A percentile compares a stretch with the other conserved stretches of the same genome.
Conservation (phyloP, 2,329 filamentous ascomycete genomes). For the Penicillium sp. region DNA sequence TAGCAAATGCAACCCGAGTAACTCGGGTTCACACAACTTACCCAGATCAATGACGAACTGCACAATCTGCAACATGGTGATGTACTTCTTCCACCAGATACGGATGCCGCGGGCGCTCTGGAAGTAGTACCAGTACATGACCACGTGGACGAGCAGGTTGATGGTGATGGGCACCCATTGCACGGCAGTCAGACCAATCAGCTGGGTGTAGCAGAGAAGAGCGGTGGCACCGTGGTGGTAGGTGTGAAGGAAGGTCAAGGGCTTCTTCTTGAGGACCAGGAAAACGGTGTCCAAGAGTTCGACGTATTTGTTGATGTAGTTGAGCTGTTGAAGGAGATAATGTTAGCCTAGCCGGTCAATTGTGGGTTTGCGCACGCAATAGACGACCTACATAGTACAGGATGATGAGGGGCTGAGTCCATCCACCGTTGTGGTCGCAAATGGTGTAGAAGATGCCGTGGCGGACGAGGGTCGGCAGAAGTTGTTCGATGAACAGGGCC, state of each 20-base stretch:
- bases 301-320: constrained; percentile 97
- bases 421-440: constrained; percentile 76
- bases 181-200: constrained; percentile 88
- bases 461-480: constrained; percentile 79
- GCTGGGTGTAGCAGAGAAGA: constrained; percentile 95
- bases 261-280: constrained; percentile 99
- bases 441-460: constrained; percentile 88
- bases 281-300: constrained; percentile 95
- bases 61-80: constrained; percentile 94
- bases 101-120: constrained; percentile 92
- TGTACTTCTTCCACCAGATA: constrained; percentile 99
- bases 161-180: constrained; percentile 94
- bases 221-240: constrained; percentile 98
- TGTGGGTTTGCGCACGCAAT: background rate
- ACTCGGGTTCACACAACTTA: constrained; percentile 51
- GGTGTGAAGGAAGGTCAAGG: constrained; percentile 96
- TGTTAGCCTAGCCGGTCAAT: constrained; percentile 27
- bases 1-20: constrained; percentile 4
- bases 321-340: constrained; percentile 68
- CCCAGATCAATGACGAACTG: constrained; percentile 97
- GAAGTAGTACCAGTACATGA: constrained; percentile 99
- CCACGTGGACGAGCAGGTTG: constrained; percentile 91
- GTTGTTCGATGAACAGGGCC: constrained; percentile 85
- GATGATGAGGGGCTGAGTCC: constrained; percentile 90
- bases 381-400: constrained; percentile 84